Evolutionary conservation across 345 rosid species (phyloP), one percentile per base, ranked within the genome.

Genomic region (Euclidium syriacum): DNA sequence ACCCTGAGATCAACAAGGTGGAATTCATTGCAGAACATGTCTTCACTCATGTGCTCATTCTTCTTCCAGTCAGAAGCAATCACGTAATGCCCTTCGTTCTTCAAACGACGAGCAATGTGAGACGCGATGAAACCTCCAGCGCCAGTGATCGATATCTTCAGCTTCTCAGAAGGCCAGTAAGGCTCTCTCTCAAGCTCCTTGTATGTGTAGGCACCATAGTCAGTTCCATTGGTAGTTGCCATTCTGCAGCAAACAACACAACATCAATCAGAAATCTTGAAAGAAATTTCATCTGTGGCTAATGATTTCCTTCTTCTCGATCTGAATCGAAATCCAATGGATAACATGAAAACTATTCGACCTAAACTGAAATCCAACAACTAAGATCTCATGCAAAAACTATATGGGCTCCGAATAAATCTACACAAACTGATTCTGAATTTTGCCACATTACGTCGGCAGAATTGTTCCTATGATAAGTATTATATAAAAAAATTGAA

Each of bases 51-150:
- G 84, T 94, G 99, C 67, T 94, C 99, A 16, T 94, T 94, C 92
- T 90, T 94, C 85, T 94, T 94, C 99, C 99, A 94, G 70, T 94
- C 99, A 5, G 99, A 90, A 58, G 99, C 99, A 50, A 90, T 87
- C 35, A 94, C 81, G 76, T 84, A 94, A 73, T 90, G 99, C 0
- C 99, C 99, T 76, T 94, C 99, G 7, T 77, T 78, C 81, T 85
- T 94, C 83, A 94, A 58, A 63, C 99, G 97, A 24, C 99, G 86
- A 67, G 99, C 97, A 61, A 94, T 90, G 82, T 90, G 99, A 36
- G 99, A 90, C 15, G 96, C 99, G 10, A 94, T 94, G 73, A 94
- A 94, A 19, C 99, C 99, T 20, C 97, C 99, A 6, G 97, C 90
- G 0, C 99, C 95, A 0, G 97, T 94, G 11, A 94, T 75, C 10